These are phyloP conservation scores for Trypanosoma avium DNA, from an alignment of 208 protist genomes.

Conservation along the genomic window DNA sequence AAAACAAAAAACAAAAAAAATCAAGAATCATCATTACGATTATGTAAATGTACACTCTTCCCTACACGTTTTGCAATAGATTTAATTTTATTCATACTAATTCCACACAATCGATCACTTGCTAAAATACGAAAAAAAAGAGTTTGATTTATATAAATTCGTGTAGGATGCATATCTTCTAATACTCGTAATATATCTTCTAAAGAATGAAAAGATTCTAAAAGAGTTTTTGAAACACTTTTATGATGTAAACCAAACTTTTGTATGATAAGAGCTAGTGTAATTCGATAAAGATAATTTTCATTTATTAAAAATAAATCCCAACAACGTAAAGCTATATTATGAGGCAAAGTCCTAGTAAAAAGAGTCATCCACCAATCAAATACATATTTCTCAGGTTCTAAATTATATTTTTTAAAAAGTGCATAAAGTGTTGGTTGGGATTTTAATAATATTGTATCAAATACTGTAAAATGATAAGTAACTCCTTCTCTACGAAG, in stretches of 20 bases:
- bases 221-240: neutral
- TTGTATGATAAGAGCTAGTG: conserved; percentile 9
- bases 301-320: conserved; percentile 23
- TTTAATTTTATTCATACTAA: too few relatives aligned
- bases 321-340: conserved; percentile 19
- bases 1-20: too few relatives aligned
- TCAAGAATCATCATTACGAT: too few relatives aligned
- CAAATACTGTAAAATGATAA: conserved; percentile 22
- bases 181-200: neutral
- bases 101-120: too few relatives aligned
- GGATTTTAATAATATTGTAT: neutral
- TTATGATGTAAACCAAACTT: conserved; percentile 1
- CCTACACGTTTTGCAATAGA: too few relatives aligned
- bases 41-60: too few relatives aligned
- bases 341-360: conserved; percentile 11
- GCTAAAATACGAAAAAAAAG: conserved; percentile 9
- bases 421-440: conserved; percentile 11
- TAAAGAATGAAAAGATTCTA: neutral
- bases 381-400: conserved; percentile 10
- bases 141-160: neutral
- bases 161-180: neutral
- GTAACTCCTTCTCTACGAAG: conserved; percentile 1
- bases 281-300: conserved; percentile 20
- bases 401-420: conserved; percentile 14
- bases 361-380: conserved; percentile 36